Base-by-base conservation (phyloP, 2,329 filamentous ascomycete species). In the Fusarium solani-melongenae region DNA sequence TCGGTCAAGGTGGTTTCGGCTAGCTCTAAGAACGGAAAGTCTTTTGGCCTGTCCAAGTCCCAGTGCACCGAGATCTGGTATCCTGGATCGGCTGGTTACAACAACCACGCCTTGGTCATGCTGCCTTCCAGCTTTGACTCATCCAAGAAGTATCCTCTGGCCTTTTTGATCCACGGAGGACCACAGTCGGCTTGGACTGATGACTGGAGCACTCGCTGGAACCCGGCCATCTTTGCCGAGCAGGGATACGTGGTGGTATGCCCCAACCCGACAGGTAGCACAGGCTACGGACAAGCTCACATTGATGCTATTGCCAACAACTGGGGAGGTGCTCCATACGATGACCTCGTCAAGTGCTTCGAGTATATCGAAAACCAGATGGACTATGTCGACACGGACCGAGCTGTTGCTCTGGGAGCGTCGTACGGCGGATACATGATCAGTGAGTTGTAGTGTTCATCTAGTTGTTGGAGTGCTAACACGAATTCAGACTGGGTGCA, bases 301-400 rank as follows among this genome's bases (percentile, higher is more conserved):
- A 90, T 91, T 34, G 91, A 97, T 79, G 92, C 90, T 0, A 97
- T 98, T 78, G 86, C 89, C 59, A 87, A 91, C 64, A 88, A 97
- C 73, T 98, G 95, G 95, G 95, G 95, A 71, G 94, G 94, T 6
- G 87, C 90, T 39, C 95, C 95, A 0, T 98, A 97, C 80, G 83
- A 93, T 33, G 95, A 98, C 79, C 86, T 98, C 20, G 93, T 93
- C 31, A 90, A 92, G 69, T 92, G 92, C 69, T 94, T 95, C 79
- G 92, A 96, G 74, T 91, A 93, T 81, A 88, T 97, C 53, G 87
- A 89, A 72, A 82, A 89, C 33, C 87, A 93, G 64, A 81, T 95
- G 76, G 80, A 85, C 1, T 94, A 92, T 74, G 89, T 95, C 39
- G 93, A 96, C 78, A 92, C 89, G 0, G 81, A 85, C 5, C 88